These are phyloP conservation scores for Citrus trifoliata DNA, from an alignment of 345 rosid species.

Conservation along the genomic window DNA sequence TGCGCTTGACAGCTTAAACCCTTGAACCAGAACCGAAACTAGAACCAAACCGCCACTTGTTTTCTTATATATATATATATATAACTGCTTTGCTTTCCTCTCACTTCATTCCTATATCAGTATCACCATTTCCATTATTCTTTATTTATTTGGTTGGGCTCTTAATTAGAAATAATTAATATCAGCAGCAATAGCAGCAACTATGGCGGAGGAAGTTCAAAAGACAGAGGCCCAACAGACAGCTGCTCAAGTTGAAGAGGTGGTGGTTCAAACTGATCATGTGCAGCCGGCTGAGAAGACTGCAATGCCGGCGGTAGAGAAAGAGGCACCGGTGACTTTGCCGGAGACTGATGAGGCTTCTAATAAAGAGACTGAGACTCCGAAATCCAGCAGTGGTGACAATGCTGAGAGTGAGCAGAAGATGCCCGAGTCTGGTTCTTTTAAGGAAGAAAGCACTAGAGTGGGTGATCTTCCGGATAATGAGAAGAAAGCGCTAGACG, in stretches of 20 bases:
- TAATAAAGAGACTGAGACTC: not conserved
- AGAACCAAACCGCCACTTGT: not conserved
- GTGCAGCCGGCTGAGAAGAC: not conserved
- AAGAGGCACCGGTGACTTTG: not conserved
- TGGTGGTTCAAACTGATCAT: not conserved
- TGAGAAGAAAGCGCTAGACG: conserved; percentile 30
- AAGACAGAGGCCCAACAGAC: not conserved
- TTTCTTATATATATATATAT: not conserved
- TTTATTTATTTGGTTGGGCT: not conserved
- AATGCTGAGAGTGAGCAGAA: conserved; percentile 8
- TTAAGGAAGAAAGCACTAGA: conserved; percentile 29
- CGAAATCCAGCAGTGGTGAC: conserved; percentile 8
- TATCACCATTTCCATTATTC: not conserved
- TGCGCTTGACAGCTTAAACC: not conserved
- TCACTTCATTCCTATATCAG: not conserved
- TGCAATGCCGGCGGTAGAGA: not conserved
- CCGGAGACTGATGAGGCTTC: conserved; percentile 5
- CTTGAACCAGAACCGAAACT: not conserved
- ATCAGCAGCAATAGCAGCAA: not conserved
- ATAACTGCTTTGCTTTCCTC: not conserved
- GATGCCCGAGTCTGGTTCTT: conserved; percentile 7
- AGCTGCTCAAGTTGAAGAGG: not conserved
- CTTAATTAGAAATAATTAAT: not conserved
- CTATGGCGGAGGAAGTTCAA: conserved; percentile 5
- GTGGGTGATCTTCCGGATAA: conserved; percentile 24